Base-by-base conservation (phyloP, 2,329 filamentous ascomycete species). In the Pseudogymnoascus sp. region DNA sequence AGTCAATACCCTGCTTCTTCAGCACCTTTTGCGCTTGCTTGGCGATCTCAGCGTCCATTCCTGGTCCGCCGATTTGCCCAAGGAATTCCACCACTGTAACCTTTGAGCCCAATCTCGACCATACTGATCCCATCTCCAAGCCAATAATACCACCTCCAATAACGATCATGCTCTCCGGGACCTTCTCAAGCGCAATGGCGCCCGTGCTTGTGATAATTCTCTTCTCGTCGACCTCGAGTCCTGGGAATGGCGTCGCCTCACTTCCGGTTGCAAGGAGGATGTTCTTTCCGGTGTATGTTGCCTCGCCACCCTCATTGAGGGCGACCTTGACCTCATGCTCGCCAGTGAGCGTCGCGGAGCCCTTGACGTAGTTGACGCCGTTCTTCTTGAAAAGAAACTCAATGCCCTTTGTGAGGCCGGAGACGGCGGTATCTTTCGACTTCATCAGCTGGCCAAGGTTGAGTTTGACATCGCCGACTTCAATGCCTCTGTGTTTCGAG, bases 301-400 rank as follows among this genome's bases (percentile, higher is more conserved):
- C 87, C 82, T 97, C 92, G 72, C 92, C 92, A 69, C 94, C 94
- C 18, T 97, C 92, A 68, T 88, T 83, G 63, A 96, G 84, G 71
- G 88, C 86, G 69, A 99, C 90, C 76, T 90, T 92, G 75, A 99
- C 77, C 69, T 94, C 92, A 77, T 96, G 84, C 76, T 95, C 89
- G 74, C 89, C 89, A 69, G 86, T 82, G 73, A 97, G 95, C 52
- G 89, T 82, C 67, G 88, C 92, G 58, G 90, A 85, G 68, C 94
- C 94, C 81, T 96, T 96, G 78, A 97, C 82, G 76, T 97, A 99
- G 74, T 97, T 91, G 67, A 96, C 94, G 65, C 90, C 90, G 79
- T 99, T 99, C 83, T 99, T 97, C 86, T 97, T 97, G 78, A 99
- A 88, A 65, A 99, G 81, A 74, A 92, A 99, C 76, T 99, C 94